Base-by-base conservation (phyloP, 2,329 filamentous ascomycete genomes). In the Trichocomaceae sp. region DNA sequence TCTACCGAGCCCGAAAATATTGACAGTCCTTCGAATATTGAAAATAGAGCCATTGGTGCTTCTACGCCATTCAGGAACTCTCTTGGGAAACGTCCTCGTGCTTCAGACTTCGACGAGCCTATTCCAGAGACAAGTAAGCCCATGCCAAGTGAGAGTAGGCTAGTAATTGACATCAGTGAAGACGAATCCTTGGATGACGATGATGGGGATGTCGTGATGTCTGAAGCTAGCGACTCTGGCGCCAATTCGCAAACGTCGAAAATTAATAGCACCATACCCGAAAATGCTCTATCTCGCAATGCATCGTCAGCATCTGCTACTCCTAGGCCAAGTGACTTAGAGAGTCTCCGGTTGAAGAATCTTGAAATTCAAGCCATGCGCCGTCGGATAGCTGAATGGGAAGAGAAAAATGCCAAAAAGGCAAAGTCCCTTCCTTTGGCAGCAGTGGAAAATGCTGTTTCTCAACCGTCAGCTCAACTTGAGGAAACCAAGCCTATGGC, bases 91-190 rank as follows among this genome's bases (percentile, higher is more conserved):
- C 79, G 83, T 12, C 82, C 82, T 33, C 80, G 87, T 41, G 85
- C 88, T 12, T 80, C 86, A 4, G 86, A 90, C 64, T 85, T 87
- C 59, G 83, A 87, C 57, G 80, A 82, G n/a, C 74, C 77, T 19
- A 71, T 75, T 0, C 62, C 62, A 35, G 64, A 72, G 12, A 63
- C 70, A 15, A 88, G 87, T 62, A 82, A 85, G 48, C 80, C 83
- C 3, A 84, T 85, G 3, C 53, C 58, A 22, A 74, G 79, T 50
- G 78, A 85, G 22, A 78, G 83, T 49, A 80, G 80, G 2, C 80
- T 95, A 51, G 81, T 96, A 39, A 95, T 96, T 61, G 83, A 95
- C 60, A 85, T 95, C 39, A 95, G 89, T 65, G 91, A 95, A 26
- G 83, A 85, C 60, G 83, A 86, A 56, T 75, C 67, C 8, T 54